phyloP scores from a whole-genome alignment of 2,329 filamentous ascomycete species.

The Pleochaeta shiraiana region DNA sequence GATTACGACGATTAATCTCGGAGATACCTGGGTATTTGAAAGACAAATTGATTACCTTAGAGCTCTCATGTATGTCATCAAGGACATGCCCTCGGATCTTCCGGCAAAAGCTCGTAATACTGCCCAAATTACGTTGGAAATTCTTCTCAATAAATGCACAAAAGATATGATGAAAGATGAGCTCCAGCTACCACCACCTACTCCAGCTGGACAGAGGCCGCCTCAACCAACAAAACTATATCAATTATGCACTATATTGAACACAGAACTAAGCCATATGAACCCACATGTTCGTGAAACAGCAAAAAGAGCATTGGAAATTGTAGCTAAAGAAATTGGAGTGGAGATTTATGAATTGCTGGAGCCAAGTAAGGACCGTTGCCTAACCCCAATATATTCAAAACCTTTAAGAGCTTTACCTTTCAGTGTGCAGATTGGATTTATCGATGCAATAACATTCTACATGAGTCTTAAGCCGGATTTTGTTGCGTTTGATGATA shows the following conservation, averaged over 20 bases:
- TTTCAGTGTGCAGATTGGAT: constrained; percentile 90
- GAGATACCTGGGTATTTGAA: constrained; percentile 59
- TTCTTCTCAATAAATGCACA: constrained; percentile 57
- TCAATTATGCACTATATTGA: constrained; percentile 64
- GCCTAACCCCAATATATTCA: constrained; percentile 81
- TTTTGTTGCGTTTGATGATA: constrained; percentile 80
- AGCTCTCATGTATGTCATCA: constrained; percentile 91
- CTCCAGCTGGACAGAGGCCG: constrained; percentile 32
- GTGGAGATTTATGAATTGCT: constrained; percentile 76
- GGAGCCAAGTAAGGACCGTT: constrained; percentile 69
- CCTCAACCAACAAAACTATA: constrained; percentile 44
- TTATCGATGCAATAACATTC: constrained; percentile 94
- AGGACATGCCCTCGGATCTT: constrained; percentile 89
- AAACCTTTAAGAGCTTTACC: constrained; percentile 86
- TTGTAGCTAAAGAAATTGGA: constrained; percentile 56
- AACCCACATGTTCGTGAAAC: constrained; percentile 86
- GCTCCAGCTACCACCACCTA: constrained; percentile 26
- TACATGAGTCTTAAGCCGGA: constrained; percentile 76
- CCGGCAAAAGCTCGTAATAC: constrained; percentile 72
- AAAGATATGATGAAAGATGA: constrained; percentile 66
- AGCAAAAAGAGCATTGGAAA: constrained; percentile 57
- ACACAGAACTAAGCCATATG: constrained; percentile 81
- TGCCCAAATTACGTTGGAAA: constrained; percentile 63
- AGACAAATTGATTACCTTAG: constrained; percentile 76
- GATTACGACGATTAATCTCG: constrained; percentile 64